A percentile compares a stretch with the other conserved stretches of the same genome.
Evolutionary conservation across 2,329 filamentous ascomycete genomes (phyloP).

Genomic region (Colletotrichum tamarilloi): DNA sequence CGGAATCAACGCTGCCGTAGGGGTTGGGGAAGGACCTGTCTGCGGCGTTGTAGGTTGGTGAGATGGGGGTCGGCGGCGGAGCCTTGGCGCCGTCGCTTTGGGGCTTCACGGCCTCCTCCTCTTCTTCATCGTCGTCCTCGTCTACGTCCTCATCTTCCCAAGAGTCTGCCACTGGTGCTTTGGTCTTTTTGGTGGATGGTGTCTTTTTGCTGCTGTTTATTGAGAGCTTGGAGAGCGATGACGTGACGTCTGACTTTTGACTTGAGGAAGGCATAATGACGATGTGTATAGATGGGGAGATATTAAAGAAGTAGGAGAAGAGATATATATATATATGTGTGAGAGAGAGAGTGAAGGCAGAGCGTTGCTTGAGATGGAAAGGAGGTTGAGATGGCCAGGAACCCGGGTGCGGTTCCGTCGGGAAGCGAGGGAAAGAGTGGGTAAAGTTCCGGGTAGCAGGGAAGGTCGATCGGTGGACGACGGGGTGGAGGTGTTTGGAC

Average conservation of each 20-base stretch:
- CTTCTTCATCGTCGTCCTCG: constrained; percentile 40
- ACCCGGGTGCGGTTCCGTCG: constrained; percentile 18
- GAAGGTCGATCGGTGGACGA: constrained; percentile 13
- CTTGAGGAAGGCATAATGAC: constrained; percentile 36
- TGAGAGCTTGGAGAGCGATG: constrained; percentile 46
- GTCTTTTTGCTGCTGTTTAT: constrained; percentile 40
- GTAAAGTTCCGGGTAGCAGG: constrained; percentile 3
- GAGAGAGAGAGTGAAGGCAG: background rate
- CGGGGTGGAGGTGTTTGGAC: background rate
- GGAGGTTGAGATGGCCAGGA: background rate
- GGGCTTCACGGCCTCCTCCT: constrained; percentile 40
- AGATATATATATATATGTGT: background rate
- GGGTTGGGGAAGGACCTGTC: constrained; percentile 37
- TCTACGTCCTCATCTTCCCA: constrained; percentile 65
- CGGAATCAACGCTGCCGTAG: constrained; percentile 35
- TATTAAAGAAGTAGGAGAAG: background rate
- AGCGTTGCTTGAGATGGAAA: constrained; percentile 1
- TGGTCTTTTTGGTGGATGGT: constrained; percentile 32
- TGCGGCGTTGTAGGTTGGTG: constrained; percentile 54
- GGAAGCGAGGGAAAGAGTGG: constrained; percentile 26
- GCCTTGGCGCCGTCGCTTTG: constrained; percentile 51
- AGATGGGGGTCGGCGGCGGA: constrained; percentile 76
- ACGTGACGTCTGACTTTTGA: constrained; percentile 41
- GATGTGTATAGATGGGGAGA: background rate
- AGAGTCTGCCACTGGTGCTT: constrained; percentile 52